Base-by-base conservation (phyloP, 2,329 filamentous ascomycete species). In the Diaporthe citri region DNA sequence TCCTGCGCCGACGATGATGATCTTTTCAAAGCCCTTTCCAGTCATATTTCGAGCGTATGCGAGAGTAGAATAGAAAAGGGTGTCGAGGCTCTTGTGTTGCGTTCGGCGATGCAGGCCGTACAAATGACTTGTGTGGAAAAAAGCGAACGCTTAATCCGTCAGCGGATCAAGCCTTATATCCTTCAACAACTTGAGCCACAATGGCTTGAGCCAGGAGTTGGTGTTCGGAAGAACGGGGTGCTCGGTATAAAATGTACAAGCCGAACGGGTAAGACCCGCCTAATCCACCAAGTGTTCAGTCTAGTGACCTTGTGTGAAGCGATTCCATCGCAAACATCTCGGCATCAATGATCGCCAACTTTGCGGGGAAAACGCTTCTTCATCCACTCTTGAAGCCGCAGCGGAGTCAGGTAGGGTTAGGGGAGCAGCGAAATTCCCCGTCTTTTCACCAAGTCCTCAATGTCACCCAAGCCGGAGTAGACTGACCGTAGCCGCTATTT, bases 1-100 rank as follows among this genome's bases (percentile, higher is more conserved):
- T 25, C 87, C 88, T 22, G 87, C 87, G 69, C 87, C 88, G 13
- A 88, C 85, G 64, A 89, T 84, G 34, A 88, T 28, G 20, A 79
- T 76, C 62, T 79, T 78, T 25, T 78, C 79, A 60, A 79, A 79
- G 0, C 76, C 77, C 9, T 74, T 74, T 43, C 66, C 71, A 34
- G 74, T 17, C 70, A 75, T 75, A 5, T 20, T 74, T 64, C 12
- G 13, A 36, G 20, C 10, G 36, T 31, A 25, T n/a, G 4, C 2
- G 7, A 1, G 1, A 13, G 7, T 22, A 41, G 28, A 46, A 46
- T 4, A 34, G 48, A 17, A 4, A 43, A 15, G 2, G 1, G 13
- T 8, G n/a, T 64, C 4, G 52, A 28, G 4, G 9, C 51, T 25
- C 36, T 46, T n/a, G 10, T 17, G 9, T 34, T 34, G 6, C 13